Percentiles rank a stretch among this genome's conserved stretches.
Evolutionary conservation across 768 basidiomycete genomes (phyloP).

Genomic region (Lenzites betulinus): DNA sequence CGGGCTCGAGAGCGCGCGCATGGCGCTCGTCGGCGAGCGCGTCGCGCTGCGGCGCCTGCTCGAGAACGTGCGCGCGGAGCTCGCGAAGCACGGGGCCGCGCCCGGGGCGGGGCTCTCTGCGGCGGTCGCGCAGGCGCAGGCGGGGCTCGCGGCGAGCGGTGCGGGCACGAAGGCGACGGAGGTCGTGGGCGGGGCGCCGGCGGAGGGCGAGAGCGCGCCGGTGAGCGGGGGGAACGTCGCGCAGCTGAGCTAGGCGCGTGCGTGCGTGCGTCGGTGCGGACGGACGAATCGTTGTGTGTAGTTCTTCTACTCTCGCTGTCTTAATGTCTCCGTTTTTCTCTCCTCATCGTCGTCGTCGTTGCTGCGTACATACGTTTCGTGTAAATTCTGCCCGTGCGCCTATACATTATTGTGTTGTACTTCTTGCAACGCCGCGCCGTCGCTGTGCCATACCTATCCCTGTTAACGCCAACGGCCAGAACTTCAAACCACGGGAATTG

Average conservation of each 20-base stretch:
- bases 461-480: no score
- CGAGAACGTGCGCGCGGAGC: constrained; percentile 65
- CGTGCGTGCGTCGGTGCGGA: neutral
- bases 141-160: constrained; percentile 54
- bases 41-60: constrained; percentile 69
- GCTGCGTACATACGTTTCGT: constrained; percentile 5
- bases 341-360: neutral
- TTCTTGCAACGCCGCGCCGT: neutral
- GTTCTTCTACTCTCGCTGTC: constrained; percentile 3
- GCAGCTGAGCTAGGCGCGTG: constrained; percentile 13
- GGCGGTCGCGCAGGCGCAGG: constrained; percentile 37
- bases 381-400: constrained; percentile 3
- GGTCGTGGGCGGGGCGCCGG: constrained; percentile 45
- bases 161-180: constrained; percentile 62
- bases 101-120: constrained; percentile 27
- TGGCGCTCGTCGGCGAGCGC: constrained; percentile 80
- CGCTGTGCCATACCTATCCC: neutral
- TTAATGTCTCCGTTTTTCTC: neutral
- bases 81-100: constrained; percentile 48
- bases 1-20: constrained; percentile 77
- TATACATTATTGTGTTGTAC: constrained; percentile 19
- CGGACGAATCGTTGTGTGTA: neutral
- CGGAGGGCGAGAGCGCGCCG: constrained; percentile 59
- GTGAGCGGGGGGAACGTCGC: constrained; percentile 46
- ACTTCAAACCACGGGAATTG: no score